Evolutionary conservation across 495 filamentous ascomycete genomes (phyloP), one percentile per base, ranked within the genome.

Genomic region (Tetracladium marchalianum): DNA sequence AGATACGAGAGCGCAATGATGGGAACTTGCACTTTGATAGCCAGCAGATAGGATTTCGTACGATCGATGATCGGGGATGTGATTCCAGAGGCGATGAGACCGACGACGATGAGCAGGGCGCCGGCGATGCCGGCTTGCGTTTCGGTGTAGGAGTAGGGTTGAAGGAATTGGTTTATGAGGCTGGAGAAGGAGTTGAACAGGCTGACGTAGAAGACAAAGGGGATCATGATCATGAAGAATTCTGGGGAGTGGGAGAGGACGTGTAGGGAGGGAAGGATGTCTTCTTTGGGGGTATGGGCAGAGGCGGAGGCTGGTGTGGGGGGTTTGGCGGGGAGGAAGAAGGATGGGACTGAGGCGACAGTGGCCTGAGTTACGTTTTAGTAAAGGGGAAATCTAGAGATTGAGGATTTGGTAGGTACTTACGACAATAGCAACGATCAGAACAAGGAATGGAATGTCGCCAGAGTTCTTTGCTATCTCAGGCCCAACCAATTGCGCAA

Each of bases 101-200:
- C 92, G 46, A 90, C 80, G 40, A 95, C 67, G 58, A 98, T 97
- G n/a, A 97, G 73, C 19, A 93, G 61, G 1, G 84, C 92, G 50
- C 92, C 92, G 11, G 84, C 84, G 61, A 96, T 86, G 41, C 92
- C 92, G 34, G 90, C 85, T 35, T 95, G 73, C 36, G 80, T 80
- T 60, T 90, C 84, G 43, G 66, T 73, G 73, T 81, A 95, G 51
- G 72, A 77, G 67, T 94, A 85, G 0, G 92, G 92, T 7, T 75
- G 64, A 46, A 97, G 76, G 62, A 97, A 84, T 59, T 95, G 89
- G 69, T 89, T 93, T 1, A 97, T 70, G 4, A 97, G 78, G 11
- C 86, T 84, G 39, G 90, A 93, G 56, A 88, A 65, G 61, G 81
- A 81, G 71, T 95, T 96, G 76, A 98, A 98, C 69, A 90, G 82